phyloP scores from a whole-genome alignment of 225 moss, liverwort and hornwort species.

The Asterella californica region DNA sequence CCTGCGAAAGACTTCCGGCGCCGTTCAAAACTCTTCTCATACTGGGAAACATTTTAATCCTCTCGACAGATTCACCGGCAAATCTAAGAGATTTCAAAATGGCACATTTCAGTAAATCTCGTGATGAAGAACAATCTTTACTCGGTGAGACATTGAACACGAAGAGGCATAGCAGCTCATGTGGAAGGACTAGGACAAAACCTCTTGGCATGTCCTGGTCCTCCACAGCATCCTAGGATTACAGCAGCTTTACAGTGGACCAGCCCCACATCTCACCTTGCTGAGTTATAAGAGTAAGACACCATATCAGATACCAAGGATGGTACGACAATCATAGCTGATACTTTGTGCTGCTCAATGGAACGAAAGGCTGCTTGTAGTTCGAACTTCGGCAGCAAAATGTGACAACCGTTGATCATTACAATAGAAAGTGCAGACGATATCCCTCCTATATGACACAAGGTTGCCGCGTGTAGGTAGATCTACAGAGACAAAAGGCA shows the following conservation, averaged over 20 bases:
- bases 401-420: slow-evolving; percentile 83
- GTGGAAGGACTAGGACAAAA: not conserved
- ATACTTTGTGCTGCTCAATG: slow-evolving; percentile 54
- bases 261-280: slow-evolving; percentile 41
- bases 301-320: slow-evolving; percentile 82
- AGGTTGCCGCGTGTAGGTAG: slow-evolving; percentile 74
- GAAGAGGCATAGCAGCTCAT: not conserved
- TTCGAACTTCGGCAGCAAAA: slow-evolving; percentile 83
- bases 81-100: not conserved
- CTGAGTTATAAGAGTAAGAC: slow-evolving; percentile 39
- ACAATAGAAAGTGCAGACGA: slow-evolving; percentile 85
- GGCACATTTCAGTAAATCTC: not conserved
- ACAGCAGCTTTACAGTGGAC: not conserved
- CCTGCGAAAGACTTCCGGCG: slow-evolving; percentile 72
- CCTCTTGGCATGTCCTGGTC: not conserved
- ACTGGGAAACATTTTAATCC: slow-evolving; percentile 42
- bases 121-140: not conserved
- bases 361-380: slow-evolving; percentile 55
- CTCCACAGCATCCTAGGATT: not conserved
- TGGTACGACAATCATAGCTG: slow-evolving; percentile 84
- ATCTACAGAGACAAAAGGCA: slow-evolving; percentile 36
- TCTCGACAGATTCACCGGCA: not conserved
- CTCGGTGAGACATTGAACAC: not conserved
- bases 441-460: slow-evolving; percentile 89
- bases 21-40: slow-evolving; percentile 76